Percentiles rank a stretch among this genome's conserved stretches.
Conservation (phyloP, 2,329 filamentous ascomycete genomes). For the Beauveria brongniartii region DNA sequence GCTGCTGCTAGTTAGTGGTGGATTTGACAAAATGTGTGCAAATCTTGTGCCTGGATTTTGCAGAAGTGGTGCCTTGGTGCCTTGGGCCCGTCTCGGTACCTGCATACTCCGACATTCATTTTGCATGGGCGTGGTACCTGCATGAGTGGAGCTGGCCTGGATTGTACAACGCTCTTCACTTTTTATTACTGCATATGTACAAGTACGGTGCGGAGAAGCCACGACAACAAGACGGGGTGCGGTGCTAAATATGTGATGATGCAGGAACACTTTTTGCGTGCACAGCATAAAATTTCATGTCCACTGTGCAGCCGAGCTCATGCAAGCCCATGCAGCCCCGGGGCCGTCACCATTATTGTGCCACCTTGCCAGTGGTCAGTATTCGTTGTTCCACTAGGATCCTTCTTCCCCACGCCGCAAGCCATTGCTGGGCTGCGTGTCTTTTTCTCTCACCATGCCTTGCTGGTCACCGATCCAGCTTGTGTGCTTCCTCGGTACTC, state of each 20-base stretch:
- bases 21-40: neutral
- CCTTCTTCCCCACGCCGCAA: neutral
- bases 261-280: neutral
- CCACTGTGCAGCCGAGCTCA: neutral
- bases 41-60: neutral
- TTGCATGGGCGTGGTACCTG: slow-evolving; percentile 1
- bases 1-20: neutral
- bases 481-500: slow-evolving; percentile 3
- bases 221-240: neutral
- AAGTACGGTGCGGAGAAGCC: neutral
- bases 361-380: neutral
- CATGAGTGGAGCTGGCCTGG: neutral
- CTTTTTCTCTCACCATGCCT: neutral
- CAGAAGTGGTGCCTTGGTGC: neutral
- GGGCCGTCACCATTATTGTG: neutral
- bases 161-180: neutral
- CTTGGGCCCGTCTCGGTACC: neutral
- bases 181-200: neutral
- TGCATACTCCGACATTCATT: neutral
- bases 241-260: neutral
- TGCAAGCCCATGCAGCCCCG: neutral
- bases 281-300: neutral
- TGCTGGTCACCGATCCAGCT: neutral
- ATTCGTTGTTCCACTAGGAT: neutral
- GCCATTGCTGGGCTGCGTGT: neutral